These are phyloP conservation scores for Ajuga chamaepitys DNA, from an alignment of 257 asterid genomes.

Conservation along the genomic window DNA sequence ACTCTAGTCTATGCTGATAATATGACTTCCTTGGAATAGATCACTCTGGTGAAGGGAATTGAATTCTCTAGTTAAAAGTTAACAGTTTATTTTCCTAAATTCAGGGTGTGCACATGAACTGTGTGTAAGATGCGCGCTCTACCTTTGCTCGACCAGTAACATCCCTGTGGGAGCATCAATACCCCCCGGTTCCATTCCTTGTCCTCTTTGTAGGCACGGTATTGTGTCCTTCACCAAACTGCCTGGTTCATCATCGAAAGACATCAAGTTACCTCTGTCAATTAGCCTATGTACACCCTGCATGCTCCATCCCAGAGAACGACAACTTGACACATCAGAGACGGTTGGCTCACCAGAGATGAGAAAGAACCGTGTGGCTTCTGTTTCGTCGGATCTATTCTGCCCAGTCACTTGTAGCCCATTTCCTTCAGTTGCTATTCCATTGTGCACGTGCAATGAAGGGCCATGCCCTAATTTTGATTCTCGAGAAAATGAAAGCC, in stretches of 20 bases:
- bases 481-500: constrained; percentile 40
- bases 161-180: constrained; percentile 51
- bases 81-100: background rate
- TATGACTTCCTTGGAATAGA: too few relatives aligned
- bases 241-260: constrained; percentile 63
- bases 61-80: too few relatives aligned
- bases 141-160: constrained; percentile 91
- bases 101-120: constrained; percentile 88
- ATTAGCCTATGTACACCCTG: constrained; percentile 87
- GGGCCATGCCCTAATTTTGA: constrained; percentile 65
- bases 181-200: constrained; percentile 82
- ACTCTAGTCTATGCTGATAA: too few relatives aligned
- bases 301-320: constrained; percentile 80
- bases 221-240: constrained; percentile 52
- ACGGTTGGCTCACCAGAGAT: constrained; percentile 47
- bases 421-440: constrained; percentile 81
- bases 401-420: constrained; percentile 95
- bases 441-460: constrained; percentile 80
- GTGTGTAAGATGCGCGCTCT: constrained; percentile 89
- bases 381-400: constrained; percentile 63
- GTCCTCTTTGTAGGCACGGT: constrained; percentile 87
- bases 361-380: constrained; percentile 61
- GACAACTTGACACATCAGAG: constrained; percentile 37
- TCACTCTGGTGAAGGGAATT: too few relatives aligned
- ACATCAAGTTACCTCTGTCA: constrained; percentile 51